Evolutionary conservation across 169 alveolate species (phyloP).

Genomic region (Eimeria acervulina): DNA sequence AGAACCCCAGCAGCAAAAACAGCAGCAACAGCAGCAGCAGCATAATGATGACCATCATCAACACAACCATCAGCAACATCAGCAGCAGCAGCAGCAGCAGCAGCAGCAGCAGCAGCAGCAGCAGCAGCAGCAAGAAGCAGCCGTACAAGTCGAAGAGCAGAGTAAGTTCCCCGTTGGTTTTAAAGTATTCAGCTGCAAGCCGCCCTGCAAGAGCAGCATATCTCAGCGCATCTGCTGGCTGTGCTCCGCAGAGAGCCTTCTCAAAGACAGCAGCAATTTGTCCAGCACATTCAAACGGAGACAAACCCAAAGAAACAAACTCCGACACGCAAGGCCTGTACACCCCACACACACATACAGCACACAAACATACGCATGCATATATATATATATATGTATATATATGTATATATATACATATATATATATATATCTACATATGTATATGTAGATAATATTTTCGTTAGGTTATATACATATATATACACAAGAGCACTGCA

Average conservation of each 20-base stretch:
- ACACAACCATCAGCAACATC: background rate
- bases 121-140: background rate
- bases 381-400: too few species aligned
- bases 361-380: too few species aligned
- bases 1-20: too few species aligned
- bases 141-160: background rate
- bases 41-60: background rate
- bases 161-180: background rate
- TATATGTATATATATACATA: too few species aligned
- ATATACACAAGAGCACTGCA: background rate
- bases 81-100: background rate
- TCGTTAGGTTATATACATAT: too few species aligned
- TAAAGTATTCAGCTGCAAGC: slow-evolving; percentile 2
- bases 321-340: background rate
- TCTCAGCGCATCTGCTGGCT: background rate
- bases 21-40: background rate
- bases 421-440: too few species aligned
- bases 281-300: background rate
- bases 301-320: background rate
- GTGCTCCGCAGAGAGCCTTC: background rate
- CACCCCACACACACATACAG: background rate
- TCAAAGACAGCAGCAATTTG: background rate
- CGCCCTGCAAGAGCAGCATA: background rate
- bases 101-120: slow-evolving; percentile 3
- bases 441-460: too few species aligned